These are phyloP conservation scores for Penicillium fuscoglaucum DNA, from an alignment of 2,329 filamentous ascomycete genomes.

Conservation along the genomic window DNA sequence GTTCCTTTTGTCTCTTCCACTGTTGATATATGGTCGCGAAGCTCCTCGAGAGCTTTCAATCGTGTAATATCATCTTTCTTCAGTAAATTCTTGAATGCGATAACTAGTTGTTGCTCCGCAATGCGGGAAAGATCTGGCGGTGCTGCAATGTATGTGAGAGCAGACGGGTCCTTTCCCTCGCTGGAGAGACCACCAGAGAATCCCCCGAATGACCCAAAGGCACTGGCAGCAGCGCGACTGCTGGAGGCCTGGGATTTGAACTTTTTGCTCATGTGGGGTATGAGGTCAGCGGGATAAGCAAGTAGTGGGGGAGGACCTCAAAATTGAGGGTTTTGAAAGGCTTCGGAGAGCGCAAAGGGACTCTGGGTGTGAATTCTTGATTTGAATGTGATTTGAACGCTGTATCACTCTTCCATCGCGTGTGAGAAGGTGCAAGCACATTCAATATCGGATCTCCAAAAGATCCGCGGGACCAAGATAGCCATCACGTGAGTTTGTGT, in stretches of 20 bases:
- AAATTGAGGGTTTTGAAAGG: constrained; percentile 9
- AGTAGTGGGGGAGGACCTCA: constrained; percentile 22
- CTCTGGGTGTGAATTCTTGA: neutral
- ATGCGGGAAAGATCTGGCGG: constrained; percentile 77
- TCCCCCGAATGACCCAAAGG: constrained; percentile 49
- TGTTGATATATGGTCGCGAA: constrained; percentile 65
- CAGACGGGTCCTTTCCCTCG: constrained; percentile 54
- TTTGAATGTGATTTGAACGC: neutral
- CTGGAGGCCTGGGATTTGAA: constrained; percentile 65
- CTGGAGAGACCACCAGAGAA: constrained; percentile 39
- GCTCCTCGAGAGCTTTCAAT: constrained; percentile 82
- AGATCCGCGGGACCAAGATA: constrained; percentile 28
- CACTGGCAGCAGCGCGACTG: constrained; percentile 57
- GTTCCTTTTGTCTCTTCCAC: constrained; percentile 57
- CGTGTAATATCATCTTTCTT: constrained; percentile 96
- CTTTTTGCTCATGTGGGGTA: constrained; percentile 56
- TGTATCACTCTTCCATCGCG: constrained; percentile 1
- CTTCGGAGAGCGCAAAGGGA: constrained; percentile 4
- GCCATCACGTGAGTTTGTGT: constrained; percentile 37
- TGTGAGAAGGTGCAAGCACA: neutral
- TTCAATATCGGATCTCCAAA: constrained; percentile 12
- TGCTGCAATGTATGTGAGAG: constrained; percentile 82
- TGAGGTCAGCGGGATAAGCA: constrained; percentile 27
- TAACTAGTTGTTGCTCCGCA: constrained; percentile 76
- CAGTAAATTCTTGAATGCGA: constrained; percentile 86